These are phyloP conservation scores for Phyllosticta ampelicida DNA, from an alignment of 2,329 filamentous ascomycete genomes.

Conservation along the genomic window DNA sequence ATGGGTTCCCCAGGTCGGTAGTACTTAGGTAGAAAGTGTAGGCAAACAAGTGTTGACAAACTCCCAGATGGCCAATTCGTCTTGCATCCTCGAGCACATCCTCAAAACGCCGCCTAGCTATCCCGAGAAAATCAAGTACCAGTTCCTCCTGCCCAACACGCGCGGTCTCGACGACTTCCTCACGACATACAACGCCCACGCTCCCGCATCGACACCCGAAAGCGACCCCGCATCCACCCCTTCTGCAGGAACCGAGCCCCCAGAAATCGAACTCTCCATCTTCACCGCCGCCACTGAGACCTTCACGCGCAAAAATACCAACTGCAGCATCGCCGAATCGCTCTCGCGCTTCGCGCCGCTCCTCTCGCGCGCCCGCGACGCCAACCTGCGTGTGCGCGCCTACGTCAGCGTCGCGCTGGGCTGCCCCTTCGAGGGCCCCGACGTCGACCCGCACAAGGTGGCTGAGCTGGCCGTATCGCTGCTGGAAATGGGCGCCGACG, in stretches of 20 bases:
- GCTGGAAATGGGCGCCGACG: constrained; percentile 78
- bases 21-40: constrained; percentile 5
- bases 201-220: constrained; percentile 26
- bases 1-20: constrained; percentile 62
- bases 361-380: constrained; percentile 54
- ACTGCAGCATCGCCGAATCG: constrained; percentile 66
- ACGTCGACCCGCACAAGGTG: constrained; percentile 43
- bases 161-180: constrained; percentile 58
- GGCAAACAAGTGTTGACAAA: constrained; percentile 14
- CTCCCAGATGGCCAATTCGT: constrained; percentile 64
- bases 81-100: constrained; percentile 60
- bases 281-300: constrained; percentile 74
- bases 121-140: constrained; percentile 53
- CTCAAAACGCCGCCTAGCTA: constrained; percentile 48
- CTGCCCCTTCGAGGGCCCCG: constrained; percentile 61
- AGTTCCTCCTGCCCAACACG: constrained; percentile 69
- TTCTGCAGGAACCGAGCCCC: constrained; percentile 31
- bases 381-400: constrained; percentile 59
- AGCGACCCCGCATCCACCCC: constrained; percentile 31
- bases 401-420: constrained; percentile 65
- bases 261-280: constrained; percentile 65
- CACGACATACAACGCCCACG: constrained; percentile 40
- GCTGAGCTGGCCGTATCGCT: constrained; percentile 53
- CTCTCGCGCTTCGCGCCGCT: constrained; percentile 60
- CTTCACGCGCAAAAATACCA: constrained; percentile 73